Evolutionary conservation across 495 filamentous ascomycete species (phyloP), one percentile per base, ranked within the genome.

Genomic region (Staphylotrichum tortipilum): DNA sequence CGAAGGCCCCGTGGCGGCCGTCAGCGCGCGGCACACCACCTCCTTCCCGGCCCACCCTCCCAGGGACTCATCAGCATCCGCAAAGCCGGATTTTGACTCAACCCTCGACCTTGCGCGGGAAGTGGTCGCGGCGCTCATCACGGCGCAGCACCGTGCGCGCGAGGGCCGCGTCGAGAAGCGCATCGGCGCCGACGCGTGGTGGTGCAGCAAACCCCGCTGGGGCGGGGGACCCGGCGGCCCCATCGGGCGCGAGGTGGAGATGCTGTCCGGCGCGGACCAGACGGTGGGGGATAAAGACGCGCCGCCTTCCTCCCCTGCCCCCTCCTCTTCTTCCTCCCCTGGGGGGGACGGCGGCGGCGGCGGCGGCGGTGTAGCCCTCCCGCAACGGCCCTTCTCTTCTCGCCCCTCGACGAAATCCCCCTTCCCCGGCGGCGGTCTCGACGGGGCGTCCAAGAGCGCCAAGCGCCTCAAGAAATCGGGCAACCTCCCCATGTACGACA

Each of bases 71-170:
- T n/a, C n/a, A n/a, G n/a, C n/a, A n/a, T 35, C 39, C 5, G 26
- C 28, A 0, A 31, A 21, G 23, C 22, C 38, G 7, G 61, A 66
- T 35, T 44, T 58, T 30, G 76, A 77, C 7, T 78, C 85, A 19
- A 63, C 73, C 7, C 73, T 88, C 24, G 85, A 92, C 59, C 64
- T 88, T 14, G 77, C 83, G 17, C 76, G 84, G 14, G 89, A 95
- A 57, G 67, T 91, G 2, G 77, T 86, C 10, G 79, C 78, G 10
- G 78, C 88, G 55, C 72, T 95, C 7, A 71, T 89, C 31, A 76
- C 88, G 8, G 89, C 88, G 0, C 89, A 95, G 67, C 86, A 94
- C 61, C 80, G 89, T 24, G 78, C 81, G 11, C 77, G 89, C 26
- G 78, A 92, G 61, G 84, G 84, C 6, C 75, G 70, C 42, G 50